Conservation (phyloP, 75 land plant species). For the Picea glauca region DNA sequence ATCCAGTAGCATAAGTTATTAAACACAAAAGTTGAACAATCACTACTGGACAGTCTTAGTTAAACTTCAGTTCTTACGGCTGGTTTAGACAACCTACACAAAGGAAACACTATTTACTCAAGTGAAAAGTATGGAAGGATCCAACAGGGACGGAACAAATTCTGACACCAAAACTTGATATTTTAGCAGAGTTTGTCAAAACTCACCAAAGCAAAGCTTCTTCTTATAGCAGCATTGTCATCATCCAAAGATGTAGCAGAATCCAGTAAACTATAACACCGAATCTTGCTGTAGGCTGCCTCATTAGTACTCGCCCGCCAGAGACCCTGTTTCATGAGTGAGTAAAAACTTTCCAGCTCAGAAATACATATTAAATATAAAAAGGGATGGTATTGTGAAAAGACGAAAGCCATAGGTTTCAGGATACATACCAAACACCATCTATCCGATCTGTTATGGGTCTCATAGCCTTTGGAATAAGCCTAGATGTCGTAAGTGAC, state of each 20-base stretch:
- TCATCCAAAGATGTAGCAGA: conserved; percentile 40
- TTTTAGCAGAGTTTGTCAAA: neutral
- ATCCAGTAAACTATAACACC: conserved; percentile 89
- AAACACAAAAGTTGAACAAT: too few relatives aligned
- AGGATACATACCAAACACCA: conserved; percentile 75
- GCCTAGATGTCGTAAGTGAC: conserved; percentile 71
- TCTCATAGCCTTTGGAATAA: conserved; percentile 79
- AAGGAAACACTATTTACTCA: too few relatives aligned
- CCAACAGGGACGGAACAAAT: too few relatives aligned
- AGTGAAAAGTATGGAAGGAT: too few relatives aligned
- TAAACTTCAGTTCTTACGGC: too few relatives aligned
- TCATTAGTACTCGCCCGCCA: conserved; percentile 81
- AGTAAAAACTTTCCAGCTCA: neutral
- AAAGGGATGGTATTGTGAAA: neutral
- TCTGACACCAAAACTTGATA: too few relatives aligned
- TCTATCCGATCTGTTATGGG: conserved; percentile 75
- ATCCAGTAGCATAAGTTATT: too few relatives aligned
- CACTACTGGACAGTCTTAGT: too few relatives aligned
- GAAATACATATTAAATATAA: neutral
- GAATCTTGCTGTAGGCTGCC: conserved; percentile 84
- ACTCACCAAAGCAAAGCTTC: conserved; percentile 9
- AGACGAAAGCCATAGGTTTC: neutral
- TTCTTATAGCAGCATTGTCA: neutral
- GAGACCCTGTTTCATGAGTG: conserved; percentile 64
- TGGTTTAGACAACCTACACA: too few relatives aligned